Conservation (phyloP, 169 alveolate species). For the Toxoplasma gondii region DNA sequence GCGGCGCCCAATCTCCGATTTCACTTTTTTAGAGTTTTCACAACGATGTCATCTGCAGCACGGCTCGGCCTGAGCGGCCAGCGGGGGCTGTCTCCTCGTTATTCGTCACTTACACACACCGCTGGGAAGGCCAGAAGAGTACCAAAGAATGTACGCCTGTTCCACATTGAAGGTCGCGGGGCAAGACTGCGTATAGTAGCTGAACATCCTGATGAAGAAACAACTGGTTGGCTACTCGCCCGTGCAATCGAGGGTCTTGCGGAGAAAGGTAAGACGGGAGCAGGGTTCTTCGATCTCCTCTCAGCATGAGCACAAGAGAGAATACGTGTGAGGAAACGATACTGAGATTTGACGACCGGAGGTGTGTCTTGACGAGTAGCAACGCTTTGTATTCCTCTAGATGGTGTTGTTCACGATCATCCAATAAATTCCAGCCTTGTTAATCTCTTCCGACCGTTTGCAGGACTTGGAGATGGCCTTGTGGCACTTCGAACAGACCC, state of each 20-base stretch:
- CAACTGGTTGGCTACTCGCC: slow-evolving; percentile 61
- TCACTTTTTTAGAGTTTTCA: neutral
- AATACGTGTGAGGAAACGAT: too few relatives aligned
- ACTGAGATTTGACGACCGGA: too few relatives aligned
- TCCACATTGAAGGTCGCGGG: slow-evolving; percentile 17
- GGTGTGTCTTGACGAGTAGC: too few relatives aligned
- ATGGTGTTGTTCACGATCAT: neutral
- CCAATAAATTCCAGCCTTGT: neutral
- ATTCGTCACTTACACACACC: neutral
- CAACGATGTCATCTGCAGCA: neutral
- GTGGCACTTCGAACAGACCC: slow-evolving; percentile 10
- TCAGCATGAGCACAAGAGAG: too few relatives aligned
- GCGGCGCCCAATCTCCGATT: too few relatives aligned
- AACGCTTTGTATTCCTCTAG: too few relatives aligned
- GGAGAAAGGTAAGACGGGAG: slow-evolving; percentile 32
- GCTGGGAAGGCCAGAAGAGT: neutral
- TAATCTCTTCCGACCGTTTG: neutral
- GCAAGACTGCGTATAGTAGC: slow-evolving; percentile 3
- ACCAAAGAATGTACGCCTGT: neutral
- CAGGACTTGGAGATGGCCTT: neutral
- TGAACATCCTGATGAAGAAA: slow-evolving; percentile 27
- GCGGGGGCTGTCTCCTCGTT: neutral
- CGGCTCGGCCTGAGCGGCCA: neutral
- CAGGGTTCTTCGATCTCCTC: neutral
- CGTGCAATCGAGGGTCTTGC: slow-evolving; percentile 28